Percentiles rank a stretch among this genome's conserved stretches.
Evolutionary conservation across 805 yeast species (phyloP).

Genomic region (Candida berthetii): DNA sequence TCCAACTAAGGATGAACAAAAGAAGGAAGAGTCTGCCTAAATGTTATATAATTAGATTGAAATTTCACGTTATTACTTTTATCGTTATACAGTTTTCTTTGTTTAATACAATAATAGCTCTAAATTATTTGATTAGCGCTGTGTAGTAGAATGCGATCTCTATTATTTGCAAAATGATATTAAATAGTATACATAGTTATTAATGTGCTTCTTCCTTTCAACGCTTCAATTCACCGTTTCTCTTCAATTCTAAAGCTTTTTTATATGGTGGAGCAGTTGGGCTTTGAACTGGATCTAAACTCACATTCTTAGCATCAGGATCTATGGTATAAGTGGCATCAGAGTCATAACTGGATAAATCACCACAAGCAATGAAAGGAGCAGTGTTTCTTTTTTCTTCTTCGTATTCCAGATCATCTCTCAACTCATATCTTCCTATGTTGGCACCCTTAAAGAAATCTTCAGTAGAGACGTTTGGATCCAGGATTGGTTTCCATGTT

Average conservation of each 20-base stretch:
- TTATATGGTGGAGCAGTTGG: slow-evolving; percentile 98
- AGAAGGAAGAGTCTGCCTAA: too few relatives aligned
- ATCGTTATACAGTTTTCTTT: too few relatives aligned
- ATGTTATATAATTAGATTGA: too few relatives aligned
- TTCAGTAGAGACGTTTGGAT: slow-evolving; percentile 58
- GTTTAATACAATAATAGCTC: too few relatives aligned
- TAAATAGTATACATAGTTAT: too few relatives aligned
- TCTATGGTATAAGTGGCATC: slow-evolving; percentile 80
- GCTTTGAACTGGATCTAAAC: slow-evolving; percentile 87
- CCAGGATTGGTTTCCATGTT: slow-evolving; percentile 74
- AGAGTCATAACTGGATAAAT: slow-evolving; percentile 78
- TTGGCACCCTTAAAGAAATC: slow-evolving; percentile 67
- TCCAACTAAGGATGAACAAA: slow-evolving; percentile 13
- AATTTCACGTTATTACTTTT: too few relatives aligned
- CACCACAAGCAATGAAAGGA: slow-evolving; percentile 95
- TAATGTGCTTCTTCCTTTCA: slow-evolving; percentile 1
- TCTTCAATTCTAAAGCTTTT: slow-evolving; percentile 79
- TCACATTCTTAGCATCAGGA: slow-evolving; percentile 24
- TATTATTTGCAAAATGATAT: too few relatives aligned
- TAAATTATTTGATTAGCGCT: too few relatives aligned
- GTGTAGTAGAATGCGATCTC: too few relatives aligned
- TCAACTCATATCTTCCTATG: slow-evolving; percentile 48
- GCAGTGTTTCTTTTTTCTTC: slow-evolving; percentile 75
- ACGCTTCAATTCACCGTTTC: slow-evolving; percentile 55
- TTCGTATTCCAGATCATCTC: slow-evolving; percentile 35